Percentiles rank a stretch among this genome's conserved stretches.
These are phyloP conservation scores for Mucor saturninus DNA, from an alignment of 371 early-diverging fungal species.

Conservation along the genomic window DNA sequence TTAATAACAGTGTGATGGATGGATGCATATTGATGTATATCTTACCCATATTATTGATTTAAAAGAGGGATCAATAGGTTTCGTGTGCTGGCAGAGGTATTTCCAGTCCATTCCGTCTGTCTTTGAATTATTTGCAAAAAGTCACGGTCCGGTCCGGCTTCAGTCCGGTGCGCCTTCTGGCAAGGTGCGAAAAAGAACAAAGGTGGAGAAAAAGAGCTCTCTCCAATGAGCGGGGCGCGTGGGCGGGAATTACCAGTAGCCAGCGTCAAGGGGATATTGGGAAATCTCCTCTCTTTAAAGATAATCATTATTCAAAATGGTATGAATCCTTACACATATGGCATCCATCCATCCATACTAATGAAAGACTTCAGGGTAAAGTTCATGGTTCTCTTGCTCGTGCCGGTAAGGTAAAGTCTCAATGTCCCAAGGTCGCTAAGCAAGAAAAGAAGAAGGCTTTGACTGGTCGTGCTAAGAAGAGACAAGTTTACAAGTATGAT, in stretches of 20 bases:
- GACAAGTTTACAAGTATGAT: conserved; percentile 80
- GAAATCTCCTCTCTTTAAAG: conserved; percentile 27
- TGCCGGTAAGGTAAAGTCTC: conserved; percentile 99
- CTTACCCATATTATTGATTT: conserved; percentile 32
- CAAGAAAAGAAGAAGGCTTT: conserved; percentile 95
- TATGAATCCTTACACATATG: conserved; percentile 9
- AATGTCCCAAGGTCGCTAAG: conserved; percentile 99
- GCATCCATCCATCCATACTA: conserved; percentile 17
- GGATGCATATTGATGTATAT: conserved; percentile 21
- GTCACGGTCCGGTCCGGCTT: not conserved
- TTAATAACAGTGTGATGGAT: not conserved
- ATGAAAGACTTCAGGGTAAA: conserved; percentile 80
- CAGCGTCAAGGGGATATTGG: not conserved
- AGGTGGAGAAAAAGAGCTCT: not conserved
- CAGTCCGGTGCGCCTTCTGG: not conserved
- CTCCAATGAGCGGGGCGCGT: not conserved
- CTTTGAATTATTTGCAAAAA: not conserved
- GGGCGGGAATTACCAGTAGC: no score
- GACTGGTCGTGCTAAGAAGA: conserved; percentile 98
- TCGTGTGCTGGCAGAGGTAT: conserved; percentile 10
- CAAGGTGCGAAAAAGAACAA: no score
- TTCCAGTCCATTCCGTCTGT: not conserved
- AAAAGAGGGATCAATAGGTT: conserved; percentile 30
- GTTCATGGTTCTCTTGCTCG: conserved; percentile 99
- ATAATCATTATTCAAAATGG: conserved; percentile 34